These are phyloP conservation scores for Tetraselmis striata DNA, from an alignment of 139 green algal species.

Conservation along the genomic window DNA sequence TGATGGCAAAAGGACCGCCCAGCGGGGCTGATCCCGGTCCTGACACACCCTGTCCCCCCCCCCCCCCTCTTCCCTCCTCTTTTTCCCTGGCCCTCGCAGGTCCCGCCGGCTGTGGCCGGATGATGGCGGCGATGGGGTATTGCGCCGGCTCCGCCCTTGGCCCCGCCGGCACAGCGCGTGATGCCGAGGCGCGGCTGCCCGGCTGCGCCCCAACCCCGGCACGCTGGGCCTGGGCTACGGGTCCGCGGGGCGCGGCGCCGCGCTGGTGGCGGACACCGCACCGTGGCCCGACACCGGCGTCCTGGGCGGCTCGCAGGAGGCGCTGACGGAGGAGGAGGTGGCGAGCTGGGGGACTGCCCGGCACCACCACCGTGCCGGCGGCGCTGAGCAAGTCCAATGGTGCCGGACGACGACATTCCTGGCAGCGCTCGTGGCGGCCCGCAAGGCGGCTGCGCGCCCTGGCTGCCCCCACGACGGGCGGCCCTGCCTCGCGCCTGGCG, in stretches of 20 bases:
- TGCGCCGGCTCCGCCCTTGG: conserved; percentile 25
- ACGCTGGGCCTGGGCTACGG: conserved; percentile 19
- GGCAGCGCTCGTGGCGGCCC: conserved; percentile 11
- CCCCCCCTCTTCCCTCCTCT: background rate
- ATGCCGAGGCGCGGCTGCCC: conserved; percentile 21
- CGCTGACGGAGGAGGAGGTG: conserved; percentile 9
- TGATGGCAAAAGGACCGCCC: too few relatives aligned
- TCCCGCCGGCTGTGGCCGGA: background rate
- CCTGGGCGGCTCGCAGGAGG: conserved; percentile 5
- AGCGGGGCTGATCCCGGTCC: too few relatives aligned
- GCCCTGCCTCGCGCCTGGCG: background rate
- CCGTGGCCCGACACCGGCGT: conserved; percentile 14
- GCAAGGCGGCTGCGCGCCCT: background rate
- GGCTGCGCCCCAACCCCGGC: conserved; percentile 1
- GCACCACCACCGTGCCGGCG: background rate
- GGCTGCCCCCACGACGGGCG: background rate
- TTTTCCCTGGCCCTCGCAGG: background rate
- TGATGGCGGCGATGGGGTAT: conserved; percentile 33
- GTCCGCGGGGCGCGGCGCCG: too few relatives aligned
- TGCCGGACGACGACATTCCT: conserved; percentile 16
- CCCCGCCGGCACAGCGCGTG: conserved; percentile 18
- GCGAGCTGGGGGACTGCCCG: background rate
- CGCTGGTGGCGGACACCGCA: background rate
- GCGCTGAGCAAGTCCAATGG: conserved; percentile 16
- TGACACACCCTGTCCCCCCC: background rate